Percentiles rank a stretch among this genome's conserved stretches.
phyloP scores from a whole-genome alignment of 148 eudicot genomes.

The Rhododendron vialii region DNA sequence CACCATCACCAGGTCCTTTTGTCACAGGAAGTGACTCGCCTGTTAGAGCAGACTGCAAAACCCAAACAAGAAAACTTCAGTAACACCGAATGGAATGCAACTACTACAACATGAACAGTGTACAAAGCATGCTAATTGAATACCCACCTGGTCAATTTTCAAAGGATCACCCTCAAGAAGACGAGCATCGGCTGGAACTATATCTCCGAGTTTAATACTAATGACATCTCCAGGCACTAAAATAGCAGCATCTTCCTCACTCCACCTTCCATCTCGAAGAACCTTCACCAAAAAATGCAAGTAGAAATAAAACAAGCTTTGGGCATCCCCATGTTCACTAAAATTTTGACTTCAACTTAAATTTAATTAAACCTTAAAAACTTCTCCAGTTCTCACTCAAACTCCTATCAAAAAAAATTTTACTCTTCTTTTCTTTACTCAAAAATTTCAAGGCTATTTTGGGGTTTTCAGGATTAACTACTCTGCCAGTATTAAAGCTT shows the following conservation, averaged over 20 bases:
- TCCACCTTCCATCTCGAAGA: conserved; percentile 91
- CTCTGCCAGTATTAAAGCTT: neutral
- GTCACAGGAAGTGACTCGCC: conserved; percentile 99
- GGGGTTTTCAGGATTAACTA: neutral
- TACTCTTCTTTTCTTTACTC: neutral
- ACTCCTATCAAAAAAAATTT: neutral
- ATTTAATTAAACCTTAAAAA: no score
- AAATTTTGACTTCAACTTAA: neutral
- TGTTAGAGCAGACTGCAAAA: conserved; percentile 83
- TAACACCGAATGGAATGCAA: neutral
- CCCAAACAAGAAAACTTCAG: conserved; percentile 13
- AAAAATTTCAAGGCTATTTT: neutral
- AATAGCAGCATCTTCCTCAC: conserved; percentile 80
- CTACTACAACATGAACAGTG: neutral
- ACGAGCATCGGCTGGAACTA: conserved; percentile 96
- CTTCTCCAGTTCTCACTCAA: no score
- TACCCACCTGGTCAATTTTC: conserved; percentile 85
- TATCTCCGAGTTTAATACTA: conserved; percentile 93
- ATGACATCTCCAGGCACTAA: conserved; percentile 93
- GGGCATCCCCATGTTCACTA: neutral
- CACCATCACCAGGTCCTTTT: conserved; percentile 95
- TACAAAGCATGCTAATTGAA: neutral
- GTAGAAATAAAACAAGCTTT: neutral
- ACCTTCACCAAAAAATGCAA: conserved; percentile 35
- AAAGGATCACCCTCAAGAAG: conserved; percentile 96